phyloP scores from a whole-genome alignment of 2,329 filamentous ascomycete genomes.

The Alternaria longipes region DNA sequence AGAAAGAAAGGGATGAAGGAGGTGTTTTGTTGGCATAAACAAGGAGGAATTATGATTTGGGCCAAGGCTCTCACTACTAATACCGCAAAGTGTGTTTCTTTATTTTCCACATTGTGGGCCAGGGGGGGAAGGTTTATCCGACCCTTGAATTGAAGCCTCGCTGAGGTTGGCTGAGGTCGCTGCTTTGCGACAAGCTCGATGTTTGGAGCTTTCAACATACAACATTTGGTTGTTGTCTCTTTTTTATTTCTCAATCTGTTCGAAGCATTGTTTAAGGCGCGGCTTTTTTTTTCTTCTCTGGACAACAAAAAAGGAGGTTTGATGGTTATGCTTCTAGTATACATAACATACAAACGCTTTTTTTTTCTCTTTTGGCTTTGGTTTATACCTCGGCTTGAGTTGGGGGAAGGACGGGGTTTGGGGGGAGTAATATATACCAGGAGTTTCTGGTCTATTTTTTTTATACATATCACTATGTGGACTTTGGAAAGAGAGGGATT shows the following conservation, averaged over 20 bases:
- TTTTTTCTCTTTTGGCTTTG: neutral
- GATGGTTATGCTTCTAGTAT: neutral
- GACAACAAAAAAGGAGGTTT: neutral
- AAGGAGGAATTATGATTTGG: neutral
- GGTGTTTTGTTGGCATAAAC: neutral
- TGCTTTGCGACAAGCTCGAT: too few species aligned
- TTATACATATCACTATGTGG: neutral
- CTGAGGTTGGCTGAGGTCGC: too few species aligned
- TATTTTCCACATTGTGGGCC: neutral
- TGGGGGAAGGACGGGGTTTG: too few species aligned
- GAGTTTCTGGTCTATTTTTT: neutral
- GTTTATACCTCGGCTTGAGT: neutral
- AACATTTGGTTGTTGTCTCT: neutral
- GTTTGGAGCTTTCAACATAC: too few species aligned
- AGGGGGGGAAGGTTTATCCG: too few species aligned
- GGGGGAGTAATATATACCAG: neutral
- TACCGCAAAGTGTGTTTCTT: neutral
- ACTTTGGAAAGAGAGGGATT: neutral
- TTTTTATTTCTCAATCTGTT: neutral
- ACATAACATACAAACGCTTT: neutral
- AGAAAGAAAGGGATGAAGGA: too few species aligned
- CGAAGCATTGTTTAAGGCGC: neutral
- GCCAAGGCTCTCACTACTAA: neutral
- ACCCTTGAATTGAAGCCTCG: too few species aligned
- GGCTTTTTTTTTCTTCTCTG: too few species aligned